Evolutionary conservation across 1,284 basidiomycete species (phyloP), one percentile per base, ranked within the genome.

Genomic region (Veloboletus limbatus): DNA sequence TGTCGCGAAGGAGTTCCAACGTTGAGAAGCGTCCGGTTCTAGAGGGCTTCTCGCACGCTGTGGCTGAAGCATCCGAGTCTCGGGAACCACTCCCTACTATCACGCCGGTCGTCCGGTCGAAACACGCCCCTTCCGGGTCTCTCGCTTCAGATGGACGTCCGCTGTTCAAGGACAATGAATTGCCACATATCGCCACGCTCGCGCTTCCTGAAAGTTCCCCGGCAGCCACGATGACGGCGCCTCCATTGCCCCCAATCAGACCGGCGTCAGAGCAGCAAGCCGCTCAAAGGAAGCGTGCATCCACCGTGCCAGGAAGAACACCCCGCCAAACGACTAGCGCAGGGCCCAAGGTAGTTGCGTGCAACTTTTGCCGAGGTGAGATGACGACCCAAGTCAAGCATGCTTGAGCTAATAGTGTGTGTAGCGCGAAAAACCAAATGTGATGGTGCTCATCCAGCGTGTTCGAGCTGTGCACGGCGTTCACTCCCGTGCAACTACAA

Each of bases 341-440:
- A 42, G 87, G 87, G 13, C 85, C 86, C 42, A 89, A 89, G 62
- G 84, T 88, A 16, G 87, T 89, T 25, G 86, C 86, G 8, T 89
- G 86, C 68, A 88, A 89, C 63, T 85, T 85, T 60, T 89, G 87
- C 68, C 77, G 87, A 72, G 85, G 87, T 88, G 59, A 48, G 54
- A 28, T 41, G 18, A 34, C 37, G 40, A 43, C 45, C 42, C 52
- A 47, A 40, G 18, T 16, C 21, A 35, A 44, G 37, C 37, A 16
- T 52, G 50, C 50, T 43, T 36, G 41, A 11, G 21, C 34, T 53
- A 2, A 49, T 26, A n/a, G 11, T 40, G 22, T 36, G 40, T 55
- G 31, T 54, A 89, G 88, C 86, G 26, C 86, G 87, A 47, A 90
- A 90, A 69, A 90, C 88, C 14, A 84, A 87, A 62, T 90, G 87